Evolutionary conservation across 257 asterid genomes (phyloP), one percentile per base, ranked within the genome.

Genomic region (Osmanthus fragrans): DNA sequence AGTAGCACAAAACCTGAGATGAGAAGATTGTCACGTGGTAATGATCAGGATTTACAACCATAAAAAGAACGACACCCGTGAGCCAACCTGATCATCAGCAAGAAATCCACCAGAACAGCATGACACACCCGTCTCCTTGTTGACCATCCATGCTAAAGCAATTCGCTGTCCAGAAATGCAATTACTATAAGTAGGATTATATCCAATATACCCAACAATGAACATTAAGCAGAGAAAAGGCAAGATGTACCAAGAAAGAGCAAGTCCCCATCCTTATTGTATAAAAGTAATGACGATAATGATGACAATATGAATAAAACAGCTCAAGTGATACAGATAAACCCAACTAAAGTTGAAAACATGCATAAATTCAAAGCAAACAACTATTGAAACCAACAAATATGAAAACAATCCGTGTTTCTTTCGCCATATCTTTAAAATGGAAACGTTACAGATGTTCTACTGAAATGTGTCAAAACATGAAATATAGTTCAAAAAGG

Each of bases 31-130:
- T 49, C 70, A 71, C 33, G 81, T 5, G 25, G 40, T 76, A 80
- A 81, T 60, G 30, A 76, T 30, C 69, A 72, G 60, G 45, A 69
- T 23, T 42, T 19, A 60, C 51, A 70, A 72, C 23, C 66, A 39
- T 73, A 49, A 74, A 82, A 75, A 77, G 42, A 51, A 74, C 32
- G 47, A 71, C 77, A 37, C 25, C 19, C 49, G 21, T 39, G 79
- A 40, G 40, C 74, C 71, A 77, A 96, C 99, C 98, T 96, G 99
- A 86, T 96, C 99, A 76, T 96, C 99, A n/a, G 99, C 99, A 77
- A 96, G 99, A 87, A 96, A 90, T 73, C 99, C 99, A 64, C 99
- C 99, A 82, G 96, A 89, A 86, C 99, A 96, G 79, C 90, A 89
- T 27, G 91, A 88, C 85, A 89, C 87, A 40, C 81, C 89, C 7